Conservation (phyloP, 2,329 filamentous ascomycete species). For the Aspergillus persii region DNA sequence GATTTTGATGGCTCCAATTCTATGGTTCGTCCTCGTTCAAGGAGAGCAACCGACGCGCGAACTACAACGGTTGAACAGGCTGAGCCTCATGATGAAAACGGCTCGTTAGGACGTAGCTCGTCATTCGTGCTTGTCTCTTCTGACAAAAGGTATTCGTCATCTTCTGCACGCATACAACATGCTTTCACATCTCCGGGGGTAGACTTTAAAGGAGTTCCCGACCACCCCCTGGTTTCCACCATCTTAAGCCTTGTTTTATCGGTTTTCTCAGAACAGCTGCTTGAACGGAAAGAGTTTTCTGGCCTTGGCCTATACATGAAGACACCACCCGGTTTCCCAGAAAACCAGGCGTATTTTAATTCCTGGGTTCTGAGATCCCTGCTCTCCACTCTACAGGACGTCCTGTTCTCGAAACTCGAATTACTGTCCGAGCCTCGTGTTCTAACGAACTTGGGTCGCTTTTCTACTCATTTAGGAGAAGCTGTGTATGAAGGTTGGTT, state of each 20-base stretch:
- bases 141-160: constrained; percentile 57
- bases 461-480: constrained; percentile 78
- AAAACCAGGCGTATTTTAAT: constrained; percentile 93
- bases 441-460: constrained; percentile 80
- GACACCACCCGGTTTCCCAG: constrained; percentile 86
- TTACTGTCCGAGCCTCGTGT: constrained; percentile 76
- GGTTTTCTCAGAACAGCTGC: constrained; percentile 82
- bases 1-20: constrained; percentile 85
- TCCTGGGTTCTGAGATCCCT: constrained; percentile 80
- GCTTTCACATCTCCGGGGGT: constrained; percentile 60
- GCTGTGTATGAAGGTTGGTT: constrained; percentile 97
- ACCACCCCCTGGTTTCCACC: constrained; percentile 70
- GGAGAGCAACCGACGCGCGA: constrained; percentile 66
- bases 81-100: constrained; percentile 47
- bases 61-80: constrained; percentile 61
- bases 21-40: constrained; percentile 72
- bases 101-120: constrained; percentile 73
- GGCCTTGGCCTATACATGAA: constrained; percentile 84
- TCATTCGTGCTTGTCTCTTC: constrained; percentile 87
- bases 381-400: constrained; percentile 66
- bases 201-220: constrained; percentile 49
- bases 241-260: constrained; percentile 74
- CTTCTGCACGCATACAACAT: constrained; percentile 62
- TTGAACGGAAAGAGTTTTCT: constrained; percentile 83
- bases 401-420: constrained; percentile 69